Base-by-base conservation (phyloP, 345 rosid genomes). In the Sonneratia caseolaris region DNA sequence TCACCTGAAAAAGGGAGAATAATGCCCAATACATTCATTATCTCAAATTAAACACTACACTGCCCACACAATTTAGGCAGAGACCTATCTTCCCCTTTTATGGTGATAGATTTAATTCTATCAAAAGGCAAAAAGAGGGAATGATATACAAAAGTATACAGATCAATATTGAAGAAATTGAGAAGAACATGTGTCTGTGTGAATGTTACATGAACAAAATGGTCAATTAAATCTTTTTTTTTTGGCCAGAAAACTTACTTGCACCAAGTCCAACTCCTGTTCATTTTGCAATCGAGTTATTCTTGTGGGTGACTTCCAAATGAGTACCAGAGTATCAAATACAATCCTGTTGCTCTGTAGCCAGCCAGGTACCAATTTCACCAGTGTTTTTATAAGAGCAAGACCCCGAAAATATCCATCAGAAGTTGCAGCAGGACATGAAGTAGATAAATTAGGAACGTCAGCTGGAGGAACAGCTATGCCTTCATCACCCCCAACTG, bases 331-430 rank as follows among this genome's bases (percentile, higher is more conserved):
- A 19, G 92, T 89, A 81, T 95, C 96, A 80, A 95, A 95, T 73
- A 95, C 99, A 68, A 68, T 49, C 75, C 80, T 88, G 72, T 92
- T 95, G 82, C 84, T 86, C 82, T 89, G 98, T 86, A 95, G 77
- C 99, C 99, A 95, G 64, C 85, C 81, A 75, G 97, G 98, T 74
- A 92, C 82, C 82, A 92, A 76, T 73, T 92, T 95, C 75, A 90
- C 97, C 88, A 95, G 79, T 35, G 91, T 86, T 82, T 95, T 95
- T 75, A 95, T 72, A 69, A 95, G 97, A 67, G 88, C 88, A 77
- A 95, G 96, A 71, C 99, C 99, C 79, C 88, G 92, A 83, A 95
- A 95, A 81, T 95, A 92, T 14, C 97, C 92, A 81, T 89, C 96
- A 9, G 89, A 86, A 73, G 84, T 77, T 71, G 81, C 77, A 74